phyloP scores from a whole-genome alignment of 169 alveolate genomes.

The Cryptosporidium sp. region DNA sequence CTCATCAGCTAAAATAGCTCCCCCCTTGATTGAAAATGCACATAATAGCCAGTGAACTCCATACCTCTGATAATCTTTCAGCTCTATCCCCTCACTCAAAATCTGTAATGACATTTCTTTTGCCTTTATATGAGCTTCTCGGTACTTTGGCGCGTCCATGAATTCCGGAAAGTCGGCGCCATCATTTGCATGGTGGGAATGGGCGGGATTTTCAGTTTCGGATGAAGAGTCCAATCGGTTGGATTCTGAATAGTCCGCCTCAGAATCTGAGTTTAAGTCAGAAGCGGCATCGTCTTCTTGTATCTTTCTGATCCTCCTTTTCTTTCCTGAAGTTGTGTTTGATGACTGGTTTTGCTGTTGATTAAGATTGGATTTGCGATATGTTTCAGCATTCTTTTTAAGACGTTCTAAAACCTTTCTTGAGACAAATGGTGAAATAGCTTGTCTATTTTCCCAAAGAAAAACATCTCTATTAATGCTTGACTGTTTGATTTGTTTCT shows the following conservation, averaged over 20 bases:
- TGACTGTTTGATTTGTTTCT: constrained; percentile 83
- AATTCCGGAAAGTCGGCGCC: constrained; percentile 35
- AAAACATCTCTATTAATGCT: constrained; percentile 85
- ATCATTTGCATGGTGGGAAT: constrained; percentile 8
- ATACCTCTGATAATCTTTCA: constrained; percentile 90
- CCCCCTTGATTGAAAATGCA: constrained; percentile 88
- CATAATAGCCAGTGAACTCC: constrained; percentile 92
- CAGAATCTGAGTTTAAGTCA: neutral
- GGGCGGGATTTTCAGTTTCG: constrained; percentile 25
- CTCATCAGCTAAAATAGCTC: constrained; percentile 92
- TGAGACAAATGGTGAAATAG: constrained; percentile 86
- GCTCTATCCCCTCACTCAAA: constrained; percentile 85
- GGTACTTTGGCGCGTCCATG: constrained; percentile 51
- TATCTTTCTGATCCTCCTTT: constrained; percentile 34
- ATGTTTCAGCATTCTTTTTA: constrained; percentile 78
- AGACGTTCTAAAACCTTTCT: constrained; percentile 82
- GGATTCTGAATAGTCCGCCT: neutral
- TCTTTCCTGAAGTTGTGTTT: neutral
- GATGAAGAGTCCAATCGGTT: constrained; percentile 10
- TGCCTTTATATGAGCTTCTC: constrained; percentile 61
- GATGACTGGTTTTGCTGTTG: constrained; percentile 10
- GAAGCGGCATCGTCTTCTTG: constrained; percentile 43
- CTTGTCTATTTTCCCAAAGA: constrained; percentile 85
- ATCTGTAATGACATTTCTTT: constrained; percentile 55
- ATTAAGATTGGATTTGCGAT: constrained; percentile 62